phyloP scores from a whole-genome alignment of 108 stramenopile species.

The Nitzschia putrida region DNA sequence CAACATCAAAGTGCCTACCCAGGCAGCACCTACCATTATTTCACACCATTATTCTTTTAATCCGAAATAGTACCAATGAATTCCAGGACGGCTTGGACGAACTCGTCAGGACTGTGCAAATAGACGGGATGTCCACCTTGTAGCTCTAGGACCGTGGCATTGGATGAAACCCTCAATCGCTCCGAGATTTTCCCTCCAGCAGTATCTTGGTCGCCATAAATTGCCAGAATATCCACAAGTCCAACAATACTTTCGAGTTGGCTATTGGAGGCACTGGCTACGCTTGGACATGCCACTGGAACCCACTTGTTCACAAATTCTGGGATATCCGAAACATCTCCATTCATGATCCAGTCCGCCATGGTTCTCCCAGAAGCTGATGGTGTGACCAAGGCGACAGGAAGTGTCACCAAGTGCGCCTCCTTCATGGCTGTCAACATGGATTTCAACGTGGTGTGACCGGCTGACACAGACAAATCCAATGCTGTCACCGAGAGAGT shows the following conservation, averaged over 20 bases:
- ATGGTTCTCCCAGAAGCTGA: constrained; percentile 73
- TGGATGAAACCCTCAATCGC: constrained; percentile 32
- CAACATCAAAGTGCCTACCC: too few relatives aligned
- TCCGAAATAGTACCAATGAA: too few relatives aligned
- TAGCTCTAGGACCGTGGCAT: constrained; percentile 57
- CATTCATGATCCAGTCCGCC: constrained; percentile 35
- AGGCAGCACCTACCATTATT: too few relatives aligned
- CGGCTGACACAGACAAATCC: constrained; percentile 58
- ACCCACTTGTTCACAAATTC: constrained; percentile 58
- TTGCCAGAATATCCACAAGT: constrained; percentile 43
- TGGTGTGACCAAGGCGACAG: constrained; percentile 60
- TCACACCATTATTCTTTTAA: too few relatives aligned
- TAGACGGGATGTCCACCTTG: constrained; percentile 75
- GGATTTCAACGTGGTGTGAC: constrained; percentile 28
- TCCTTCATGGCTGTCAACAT: constrained; percentile 41
- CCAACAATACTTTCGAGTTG: neutral
- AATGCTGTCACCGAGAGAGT: constrained; percentile 51
- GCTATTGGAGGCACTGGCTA: constrained; percentile 1
- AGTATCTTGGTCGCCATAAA: constrained; percentile 65
- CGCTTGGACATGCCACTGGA: constrained; percentile 61
- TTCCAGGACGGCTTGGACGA: constrained; percentile 36
- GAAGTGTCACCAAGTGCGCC: constrained; percentile 22
- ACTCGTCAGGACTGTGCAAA: constrained; percentile 67
- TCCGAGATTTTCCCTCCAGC: constrained; percentile 49
- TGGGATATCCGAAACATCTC: constrained; percentile 19